Evolutionary conservation across 2,329 filamentous ascomycete species (phyloP).

Genomic region (Orbilia javanica): DNA sequence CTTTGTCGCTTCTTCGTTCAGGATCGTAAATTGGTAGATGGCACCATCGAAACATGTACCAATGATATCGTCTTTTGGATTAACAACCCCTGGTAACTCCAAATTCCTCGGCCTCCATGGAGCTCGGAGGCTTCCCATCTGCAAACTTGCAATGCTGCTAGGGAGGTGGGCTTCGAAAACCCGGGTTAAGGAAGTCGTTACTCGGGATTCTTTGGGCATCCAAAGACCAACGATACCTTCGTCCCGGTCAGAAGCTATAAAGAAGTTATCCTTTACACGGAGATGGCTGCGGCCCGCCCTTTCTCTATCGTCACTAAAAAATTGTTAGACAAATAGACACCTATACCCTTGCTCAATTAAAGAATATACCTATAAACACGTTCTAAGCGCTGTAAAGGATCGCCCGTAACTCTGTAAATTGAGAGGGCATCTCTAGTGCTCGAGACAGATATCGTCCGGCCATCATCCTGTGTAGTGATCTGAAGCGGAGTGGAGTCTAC

Average conservation of each 20-base stretch:
- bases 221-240: conserved; percentile 62
- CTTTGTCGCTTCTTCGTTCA: conserved; percentile 66
- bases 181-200: conserved; percentile 60
- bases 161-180: conserved; percentile 73
- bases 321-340: not conserved
- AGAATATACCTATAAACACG: conserved; percentile 23
- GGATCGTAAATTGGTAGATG: conserved; percentile 76
- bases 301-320: conserved; percentile 38
- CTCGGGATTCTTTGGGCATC: conserved; percentile 60
- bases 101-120: conserved; percentile 66
- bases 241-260: conserved; percentile 61
- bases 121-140: conserved; percentile 70
- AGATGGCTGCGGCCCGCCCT: conserved; percentile 41
- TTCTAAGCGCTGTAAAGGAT: conserved; percentile 15
- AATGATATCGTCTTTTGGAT: conserved; percentile 70
- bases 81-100: conserved; percentile 64
- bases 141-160: conserved; percentile 72
- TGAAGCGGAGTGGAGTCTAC: conserved; percentile 40
- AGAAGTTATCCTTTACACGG: conserved; percentile 38
- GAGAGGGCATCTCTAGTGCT: conserved; percentile 32
- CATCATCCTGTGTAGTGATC: conserved; percentile 31
- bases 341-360: not conserved
- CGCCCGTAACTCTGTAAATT: conserved; percentile 33
- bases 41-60: conserved; percentile 79
- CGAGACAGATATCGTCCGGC: conserved; percentile 37